Percentiles rank a stretch among this genome's conserved stretches.
Evolutionary conservation across 139 green algal species (phyloP).

Genomic region (Ulvella scutata): DNA sequence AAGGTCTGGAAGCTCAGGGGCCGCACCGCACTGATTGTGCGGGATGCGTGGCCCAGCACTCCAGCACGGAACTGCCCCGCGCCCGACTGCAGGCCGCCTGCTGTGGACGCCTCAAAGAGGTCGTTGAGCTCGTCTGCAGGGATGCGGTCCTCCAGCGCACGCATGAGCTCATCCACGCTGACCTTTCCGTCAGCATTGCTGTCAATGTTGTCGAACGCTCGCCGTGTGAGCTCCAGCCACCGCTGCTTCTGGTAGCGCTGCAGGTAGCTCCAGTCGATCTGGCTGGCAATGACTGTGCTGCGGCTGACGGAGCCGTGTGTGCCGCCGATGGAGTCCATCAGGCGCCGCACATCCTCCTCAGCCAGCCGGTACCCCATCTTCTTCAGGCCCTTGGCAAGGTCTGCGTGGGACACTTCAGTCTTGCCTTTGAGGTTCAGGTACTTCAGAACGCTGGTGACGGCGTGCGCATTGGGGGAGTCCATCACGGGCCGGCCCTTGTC

Average conservation of each 20-base stretch:
- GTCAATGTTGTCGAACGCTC: constrained; percentile 1
- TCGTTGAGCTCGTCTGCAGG: neutral
- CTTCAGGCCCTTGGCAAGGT: constrained; percentile 4
- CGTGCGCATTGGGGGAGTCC: constrained; percentile 1
- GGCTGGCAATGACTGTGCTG: neutral
- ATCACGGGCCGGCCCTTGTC: neutral
- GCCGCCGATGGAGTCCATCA: constrained; percentile 3
- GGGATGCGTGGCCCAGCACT: no score
- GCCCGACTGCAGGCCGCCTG: neutral
- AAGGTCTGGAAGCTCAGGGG: neutral
- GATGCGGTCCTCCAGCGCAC: neutral
- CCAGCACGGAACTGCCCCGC: neutral
- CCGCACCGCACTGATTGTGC: no score
- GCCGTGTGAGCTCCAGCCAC: neutral
- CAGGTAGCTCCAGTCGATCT: constrained; percentile 1
- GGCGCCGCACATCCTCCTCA: neutral
- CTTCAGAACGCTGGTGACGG: neutral
- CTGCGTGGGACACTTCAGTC: neutral
- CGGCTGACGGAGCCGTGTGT: neutral
- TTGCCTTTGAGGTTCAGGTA: constrained; percentile 4
- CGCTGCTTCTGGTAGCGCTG: neutral
- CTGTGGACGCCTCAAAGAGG: neutral
- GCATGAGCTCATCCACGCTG: neutral
- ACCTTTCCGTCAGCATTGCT: neutral
- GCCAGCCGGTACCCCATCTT: neutral